Evolutionary conservation across 441 rosid species (phyloP).

Genomic region (Eutrema salsugineum): DNA sequence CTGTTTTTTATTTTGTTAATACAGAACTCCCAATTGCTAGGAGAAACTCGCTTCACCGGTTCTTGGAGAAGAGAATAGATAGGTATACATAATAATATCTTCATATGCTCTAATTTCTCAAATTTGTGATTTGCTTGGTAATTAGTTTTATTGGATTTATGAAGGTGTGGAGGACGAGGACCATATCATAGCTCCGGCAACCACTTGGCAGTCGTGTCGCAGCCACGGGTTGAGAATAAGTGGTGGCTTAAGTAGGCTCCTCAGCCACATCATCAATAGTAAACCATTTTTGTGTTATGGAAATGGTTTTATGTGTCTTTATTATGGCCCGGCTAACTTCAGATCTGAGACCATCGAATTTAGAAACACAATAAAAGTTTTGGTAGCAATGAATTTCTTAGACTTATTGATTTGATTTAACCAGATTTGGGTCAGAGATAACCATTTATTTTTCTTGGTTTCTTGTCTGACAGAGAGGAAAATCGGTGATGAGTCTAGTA

Average conservation of each 20-base stretch:
- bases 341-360: not conserved
- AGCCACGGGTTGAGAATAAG: not conserved
- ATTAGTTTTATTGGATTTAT: not conserved
- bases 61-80: conserved; percentile 71
- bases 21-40: conserved; percentile 72
- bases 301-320: not conserved
- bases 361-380: not conserved
- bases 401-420: not conserved
- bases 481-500: not conserved
- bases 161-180: conserved; percentile 2
- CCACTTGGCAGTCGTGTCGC: not conserved
- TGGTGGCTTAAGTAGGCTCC: not conserved
- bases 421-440: not conserved
- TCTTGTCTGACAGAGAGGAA: not conserved
- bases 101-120: not conserved
- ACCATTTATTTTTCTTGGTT: not conserved
- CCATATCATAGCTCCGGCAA: not conserved
- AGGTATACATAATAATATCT: conserved; percentile 43
- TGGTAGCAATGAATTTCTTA: not conserved
- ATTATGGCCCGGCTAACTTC: not conserved
- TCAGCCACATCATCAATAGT: not conserved
- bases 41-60: conserved; percentile 69
- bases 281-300: not conserved
- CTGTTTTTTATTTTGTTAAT: not conserved
- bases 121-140: not conserved